Base-by-base conservation (phyloP, 768 basidiomycete genomes). In the Leucocoprinus sp. region DNA sequence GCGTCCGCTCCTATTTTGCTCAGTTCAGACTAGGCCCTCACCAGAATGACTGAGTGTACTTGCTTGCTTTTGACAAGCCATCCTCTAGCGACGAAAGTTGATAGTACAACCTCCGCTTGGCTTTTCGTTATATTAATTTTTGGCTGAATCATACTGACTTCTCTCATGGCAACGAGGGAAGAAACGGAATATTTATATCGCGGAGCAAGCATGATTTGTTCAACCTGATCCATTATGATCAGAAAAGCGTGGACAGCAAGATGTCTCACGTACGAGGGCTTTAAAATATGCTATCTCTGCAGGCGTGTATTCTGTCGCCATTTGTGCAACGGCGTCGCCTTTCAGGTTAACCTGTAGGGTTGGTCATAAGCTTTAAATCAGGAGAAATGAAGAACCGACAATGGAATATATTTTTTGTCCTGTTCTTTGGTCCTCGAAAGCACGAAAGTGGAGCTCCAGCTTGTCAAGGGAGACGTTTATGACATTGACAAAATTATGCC, bases 261-360 rank as follows among this genome's bases (percentile, higher is more conserved):
- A 40, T 22, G 19, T 31, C 11, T 31, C 31, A 64, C 82, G 48
- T 57, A 90, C 91, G 49, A 93, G 68, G 3, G 79, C 78, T 64
- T 82, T 90, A 71, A 92, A 93, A 64, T 79, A 93, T 0, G 79
- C 70, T 42, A 93, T 91, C 61, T 95, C 91, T 24, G 68, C 64
- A 0, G 87, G 68, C 1, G 74, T 75, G 56, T 92, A 95, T 31
- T 88, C 85, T 0, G 88, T 90, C 2, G 90, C 91, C 58, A 87
- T 63, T 57, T 90, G 89, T 0, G 91, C 84, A 26, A 92, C 71
- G 43, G 82, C 81, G 55, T 93, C 91, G 14, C 79, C 81, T 50
- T 80, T 86, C 7, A 73, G 67, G 57, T 93, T 95, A 36, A 89
- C 80, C 90, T 93, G 44, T 2, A 37, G n/a, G 27, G 21, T 36